These are phyloP conservation scores for Primulina eburnea DNA, from an alignment of 257 asterid species.

Conservation along the genomic window DNA sequence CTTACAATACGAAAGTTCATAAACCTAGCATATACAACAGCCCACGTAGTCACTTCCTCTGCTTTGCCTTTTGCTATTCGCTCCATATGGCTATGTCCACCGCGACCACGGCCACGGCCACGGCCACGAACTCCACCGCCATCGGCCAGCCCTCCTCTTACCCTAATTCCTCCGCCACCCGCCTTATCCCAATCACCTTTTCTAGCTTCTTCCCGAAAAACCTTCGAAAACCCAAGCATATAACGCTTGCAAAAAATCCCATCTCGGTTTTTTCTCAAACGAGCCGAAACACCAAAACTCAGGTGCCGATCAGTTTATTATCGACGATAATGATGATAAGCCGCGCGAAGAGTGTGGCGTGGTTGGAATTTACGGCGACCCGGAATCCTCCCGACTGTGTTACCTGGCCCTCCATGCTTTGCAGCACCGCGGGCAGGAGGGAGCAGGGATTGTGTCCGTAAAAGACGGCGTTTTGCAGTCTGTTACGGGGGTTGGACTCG, in stretches of 20 bases:
- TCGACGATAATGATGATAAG: conserved; percentile 42
- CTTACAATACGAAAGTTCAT: conserved; percentile 18
- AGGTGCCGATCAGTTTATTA: background rate
- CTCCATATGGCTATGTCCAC: conserved; percentile 29
- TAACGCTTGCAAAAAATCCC: conserved; percentile 48
- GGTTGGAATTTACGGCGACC: conserved; percentile 86
- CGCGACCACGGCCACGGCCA: no score
- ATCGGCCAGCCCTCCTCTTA: background rate
- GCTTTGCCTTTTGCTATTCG: background rate
- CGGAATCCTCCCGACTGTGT: conserved; percentile 82
- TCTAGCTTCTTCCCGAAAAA: conserved; percentile 11
- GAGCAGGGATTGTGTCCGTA: conserved; percentile 86
- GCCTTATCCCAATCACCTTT: no score
- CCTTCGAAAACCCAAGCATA: conserved; percentile 33
- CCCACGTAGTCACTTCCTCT: conserved; percentile 12
- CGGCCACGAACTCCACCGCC: background rate
- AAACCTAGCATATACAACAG: conserved; percentile 39
- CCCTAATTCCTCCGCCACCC: no score
- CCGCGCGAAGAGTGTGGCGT: conserved; percentile 96
- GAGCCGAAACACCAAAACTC: background rate
- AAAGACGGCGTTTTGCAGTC: conserved; percentile 63
- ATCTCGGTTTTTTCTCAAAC: conserved; percentile 36
- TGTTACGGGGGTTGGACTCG: conserved; percentile 81
- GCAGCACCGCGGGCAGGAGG: conserved; percentile 97
- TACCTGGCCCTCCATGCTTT: conserved; percentile 85